Evolutionary conservation across 768 basidiomycete species (phyloP).

Genomic region (Mycena rebaudengoi): DNA sequence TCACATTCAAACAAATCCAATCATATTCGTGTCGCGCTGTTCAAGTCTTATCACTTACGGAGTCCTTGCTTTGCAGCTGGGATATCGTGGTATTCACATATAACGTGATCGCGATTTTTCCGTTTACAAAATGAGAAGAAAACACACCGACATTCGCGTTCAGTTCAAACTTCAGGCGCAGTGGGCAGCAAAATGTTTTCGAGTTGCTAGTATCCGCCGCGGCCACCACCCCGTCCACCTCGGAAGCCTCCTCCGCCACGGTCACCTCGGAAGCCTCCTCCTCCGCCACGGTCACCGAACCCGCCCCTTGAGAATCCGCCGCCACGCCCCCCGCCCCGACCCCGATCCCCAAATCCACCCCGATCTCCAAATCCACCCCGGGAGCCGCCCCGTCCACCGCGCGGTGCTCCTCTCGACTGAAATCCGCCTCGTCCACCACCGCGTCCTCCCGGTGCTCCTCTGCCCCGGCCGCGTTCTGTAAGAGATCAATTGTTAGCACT

Average conservation of each 20-base stretch:
- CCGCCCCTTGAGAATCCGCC: slow-evolving; percentile 32
- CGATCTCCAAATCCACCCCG: slow-evolving; percentile 44
- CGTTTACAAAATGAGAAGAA: no score
- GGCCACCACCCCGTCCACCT: slow-evolving; percentile 46
- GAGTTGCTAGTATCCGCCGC: slow-evolving; percentile 36
- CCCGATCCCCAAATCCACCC: no score
- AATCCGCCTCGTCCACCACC: slow-evolving; percentile 36
- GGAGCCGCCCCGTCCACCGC: slow-evolving; percentile 25
- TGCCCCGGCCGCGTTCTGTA: slow-evolving; percentile 52
- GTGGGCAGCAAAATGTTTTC: no score
- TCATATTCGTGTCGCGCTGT: no score
- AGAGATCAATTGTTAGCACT: slow-evolving; percentile 10
- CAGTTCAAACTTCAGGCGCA: no score
- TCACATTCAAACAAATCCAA: no score
- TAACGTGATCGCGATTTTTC: slow-evolving; percentile 19
- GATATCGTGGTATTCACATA: not conserved
- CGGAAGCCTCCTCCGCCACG: slow-evolving; percentile 51
- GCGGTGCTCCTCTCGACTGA: slow-evolving; percentile 33
- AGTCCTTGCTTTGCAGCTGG: no score
- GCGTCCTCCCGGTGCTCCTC: slow-evolving; percentile 44
- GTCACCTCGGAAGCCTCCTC: slow-evolving; percentile 58
- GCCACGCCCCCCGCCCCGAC: no score
- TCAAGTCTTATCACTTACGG: no score
- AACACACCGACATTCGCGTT: no score
- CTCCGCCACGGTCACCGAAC: slow-evolving; percentile 47